phyloP scores from a whole-genome alignment of 2,329 filamentous ascomycete species.

The Penicillium sp. region DNA sequence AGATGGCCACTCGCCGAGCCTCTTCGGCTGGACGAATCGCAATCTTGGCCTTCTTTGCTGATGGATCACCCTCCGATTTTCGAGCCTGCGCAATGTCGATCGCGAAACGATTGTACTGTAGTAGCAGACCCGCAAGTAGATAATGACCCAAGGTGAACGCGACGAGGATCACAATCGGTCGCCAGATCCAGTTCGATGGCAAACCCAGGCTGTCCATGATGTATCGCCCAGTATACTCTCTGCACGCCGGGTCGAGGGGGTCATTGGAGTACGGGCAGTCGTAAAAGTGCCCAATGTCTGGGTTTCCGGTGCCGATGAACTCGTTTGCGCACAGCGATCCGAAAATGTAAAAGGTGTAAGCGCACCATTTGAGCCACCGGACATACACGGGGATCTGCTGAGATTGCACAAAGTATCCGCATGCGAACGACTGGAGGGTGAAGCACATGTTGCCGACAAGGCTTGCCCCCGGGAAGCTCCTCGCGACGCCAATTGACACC shows the following conservation, averaged over 20 bases:
- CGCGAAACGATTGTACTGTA: slow-evolving; percentile 66
- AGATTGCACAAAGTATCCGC: slow-evolving; percentile 74
- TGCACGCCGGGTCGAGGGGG: slow-evolving; percentile 64
- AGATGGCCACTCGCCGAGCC: slow-evolving; percentile 64
- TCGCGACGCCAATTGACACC: slow-evolving; percentile 64
- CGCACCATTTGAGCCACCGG: slow-evolving; percentile 67
- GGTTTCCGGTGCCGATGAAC: slow-evolving; percentile 51
- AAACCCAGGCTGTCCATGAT: slow-evolving; percentile 71
- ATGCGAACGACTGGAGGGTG: slow-evolving; percentile 72
- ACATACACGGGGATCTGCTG: slow-evolving; percentile 75
- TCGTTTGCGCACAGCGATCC: slow-evolving; percentile 72
- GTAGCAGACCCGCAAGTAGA: slow-evolving; percentile 59
- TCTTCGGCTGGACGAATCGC: slow-evolving; percentile 54
- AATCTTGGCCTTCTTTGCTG: slow-evolving; percentile 72
- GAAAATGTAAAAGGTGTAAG: slow-evolving; percentile 60
- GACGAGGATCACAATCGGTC: slow-evolving; percentile 64
- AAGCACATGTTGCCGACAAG: slow-evolving; percentile 72
- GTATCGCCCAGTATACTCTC: slow-evolving; percentile 68
- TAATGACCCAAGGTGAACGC: slow-evolving; percentile 67
- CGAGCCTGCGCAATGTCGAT: slow-evolving; percentile 69
- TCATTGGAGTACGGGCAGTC: slow-evolving; percentile 67
- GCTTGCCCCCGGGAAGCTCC: slow-evolving; percentile 70
- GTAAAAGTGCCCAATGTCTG: slow-evolving; percentile 64
- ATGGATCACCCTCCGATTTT: slow-evolving; percentile 60
- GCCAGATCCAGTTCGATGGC: slow-evolving; percentile 65